phyloP scores from a whole-genome alignment of 345 rosid genomes.

The Pelargonium nanum region DNA sequence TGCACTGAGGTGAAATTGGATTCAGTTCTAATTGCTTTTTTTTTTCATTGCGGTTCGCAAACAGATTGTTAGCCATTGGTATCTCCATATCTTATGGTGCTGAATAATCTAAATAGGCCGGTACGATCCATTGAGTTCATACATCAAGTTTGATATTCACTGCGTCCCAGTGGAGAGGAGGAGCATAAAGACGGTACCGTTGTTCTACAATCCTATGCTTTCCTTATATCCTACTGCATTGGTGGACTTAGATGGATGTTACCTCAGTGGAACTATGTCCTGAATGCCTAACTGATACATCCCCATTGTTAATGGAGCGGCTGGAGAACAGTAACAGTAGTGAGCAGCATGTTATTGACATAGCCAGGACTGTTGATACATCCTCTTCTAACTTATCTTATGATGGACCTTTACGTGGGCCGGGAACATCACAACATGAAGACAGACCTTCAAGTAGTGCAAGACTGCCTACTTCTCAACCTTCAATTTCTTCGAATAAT shows the following conservation, averaged over 20 bases:
- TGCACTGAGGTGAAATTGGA: not conserved
- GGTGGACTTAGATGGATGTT: constrained; percentile 71
- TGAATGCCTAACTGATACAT: constrained; percentile 31
- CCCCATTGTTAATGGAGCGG: constrained; percentile 69
- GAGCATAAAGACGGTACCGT: not conserved
- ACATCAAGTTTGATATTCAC: not conserved
- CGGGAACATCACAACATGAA: constrained; percentile 41
- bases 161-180: not conserved
- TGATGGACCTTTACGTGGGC: constrained; percentile 45
- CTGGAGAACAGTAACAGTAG: constrained; percentile 27
- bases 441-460: constrained; percentile 38
- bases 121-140: not conserved
- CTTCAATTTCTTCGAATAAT: constrained; percentile 36
- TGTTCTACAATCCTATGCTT: not conserved
- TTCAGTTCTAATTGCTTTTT: not conserved
- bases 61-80: not conserved
- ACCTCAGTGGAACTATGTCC: constrained; percentile 40
- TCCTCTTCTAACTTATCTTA: constrained; percentile 32
- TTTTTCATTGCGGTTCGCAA: not conserved
- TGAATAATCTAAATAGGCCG: not conserved
- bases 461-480: constrained; percentile 29
- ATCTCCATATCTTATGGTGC: not conserved
- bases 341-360: constrained; percentile 66
- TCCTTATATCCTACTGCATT: constrained; percentile 11
- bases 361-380: constrained; percentile 30